These are phyloP conservation scores for Claviceps paspali DNA, from an alignment of 2,329 filamentous ascomycete genomes.

Conservation along the genomic window DNA sequence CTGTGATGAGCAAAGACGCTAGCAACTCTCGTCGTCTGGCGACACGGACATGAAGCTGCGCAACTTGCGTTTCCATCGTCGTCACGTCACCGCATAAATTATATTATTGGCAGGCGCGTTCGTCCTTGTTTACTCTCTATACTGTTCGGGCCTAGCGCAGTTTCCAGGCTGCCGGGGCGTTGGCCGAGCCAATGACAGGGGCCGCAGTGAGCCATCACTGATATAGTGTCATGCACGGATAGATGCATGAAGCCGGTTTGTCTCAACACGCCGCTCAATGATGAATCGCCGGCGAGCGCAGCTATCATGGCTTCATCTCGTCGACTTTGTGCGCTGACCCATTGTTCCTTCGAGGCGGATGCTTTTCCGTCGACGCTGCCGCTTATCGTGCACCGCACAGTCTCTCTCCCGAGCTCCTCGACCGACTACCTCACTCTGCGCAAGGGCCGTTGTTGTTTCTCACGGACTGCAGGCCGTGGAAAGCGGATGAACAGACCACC, in stretches of 20 bases:
- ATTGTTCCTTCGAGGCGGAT: background rate
- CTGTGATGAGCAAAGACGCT: background rate
- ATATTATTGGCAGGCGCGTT: slow-evolving; percentile 3
- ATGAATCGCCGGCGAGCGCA: background rate
- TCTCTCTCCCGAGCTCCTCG: too few relatives aligned
- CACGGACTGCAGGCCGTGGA: background rate
- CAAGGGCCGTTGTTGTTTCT: background rate
- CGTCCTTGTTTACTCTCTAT: slow-evolving; percentile 29
- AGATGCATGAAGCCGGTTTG: slow-evolving; percentile 3
- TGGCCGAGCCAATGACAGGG: background rate
- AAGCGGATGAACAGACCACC: background rate
- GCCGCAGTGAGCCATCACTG: background rate
- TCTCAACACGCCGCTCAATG: too few relatives aligned
- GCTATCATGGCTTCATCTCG: slow-evolving; percentile 3
- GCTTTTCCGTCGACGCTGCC: background rate
- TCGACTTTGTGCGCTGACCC: background rate
- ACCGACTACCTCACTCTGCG: too few relatives aligned
- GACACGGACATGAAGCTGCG: too few relatives aligned
- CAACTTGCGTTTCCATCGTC: too few relatives aligned
- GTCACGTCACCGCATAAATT: background rate
- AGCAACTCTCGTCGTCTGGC: background rate
- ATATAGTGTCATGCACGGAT: slow-evolving; percentile 2
- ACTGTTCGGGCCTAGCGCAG: slow-evolving; percentile 19
- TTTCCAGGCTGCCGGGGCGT: too few relatives aligned
- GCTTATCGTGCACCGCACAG: too few relatives aligned